These are phyloP conservation scores for Quercus ilex DNA, from an alignment of 306 rosid genomes.

Conservation along the genomic window DNA sequence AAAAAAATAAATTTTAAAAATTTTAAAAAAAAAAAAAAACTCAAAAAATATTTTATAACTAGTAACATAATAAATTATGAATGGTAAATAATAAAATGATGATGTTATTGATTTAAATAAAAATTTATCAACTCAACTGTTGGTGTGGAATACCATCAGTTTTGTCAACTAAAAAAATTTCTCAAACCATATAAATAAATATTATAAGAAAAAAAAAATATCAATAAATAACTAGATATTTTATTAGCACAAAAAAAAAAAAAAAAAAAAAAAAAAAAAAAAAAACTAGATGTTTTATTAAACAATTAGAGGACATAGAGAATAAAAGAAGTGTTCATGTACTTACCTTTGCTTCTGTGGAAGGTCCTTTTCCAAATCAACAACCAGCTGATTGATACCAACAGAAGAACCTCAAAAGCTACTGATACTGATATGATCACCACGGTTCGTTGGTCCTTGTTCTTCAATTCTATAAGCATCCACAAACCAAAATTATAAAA, in stretches of 20 bases:
- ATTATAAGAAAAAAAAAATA: no score
- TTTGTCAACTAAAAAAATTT: neutral
- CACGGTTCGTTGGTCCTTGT: constrained; percentile 11
- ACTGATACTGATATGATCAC: constrained; percentile 24
- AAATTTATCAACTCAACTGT: neutral
- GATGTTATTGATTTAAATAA: no score
- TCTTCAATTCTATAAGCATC: constrained; percentile 25
- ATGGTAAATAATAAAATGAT: no score
- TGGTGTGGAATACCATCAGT: neutral
- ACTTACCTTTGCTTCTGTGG: constrained; percentile 27
- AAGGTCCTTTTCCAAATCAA: constrained; percentile 20
- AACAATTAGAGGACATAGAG: neutral
- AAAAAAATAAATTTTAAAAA: neutral
- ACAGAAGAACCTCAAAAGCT: constrained; percentile 14
- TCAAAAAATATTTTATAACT: no score
- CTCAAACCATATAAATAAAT: neutral
- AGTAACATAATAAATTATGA: no score
- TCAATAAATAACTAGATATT: no score
- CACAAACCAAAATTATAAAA: neutral
- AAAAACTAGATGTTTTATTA: neutral
- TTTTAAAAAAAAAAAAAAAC: no score
- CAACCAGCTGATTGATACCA: constrained; percentile 17
- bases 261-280: no score
- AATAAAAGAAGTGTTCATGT: neutral
- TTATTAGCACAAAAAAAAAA: no score